A percentile compares a stretch with the other conserved stretches of the same genome.
Conservation (phyloP, 2,329 filamentous ascomycete species). For the Conoideocrella luteorostrata region DNA sequence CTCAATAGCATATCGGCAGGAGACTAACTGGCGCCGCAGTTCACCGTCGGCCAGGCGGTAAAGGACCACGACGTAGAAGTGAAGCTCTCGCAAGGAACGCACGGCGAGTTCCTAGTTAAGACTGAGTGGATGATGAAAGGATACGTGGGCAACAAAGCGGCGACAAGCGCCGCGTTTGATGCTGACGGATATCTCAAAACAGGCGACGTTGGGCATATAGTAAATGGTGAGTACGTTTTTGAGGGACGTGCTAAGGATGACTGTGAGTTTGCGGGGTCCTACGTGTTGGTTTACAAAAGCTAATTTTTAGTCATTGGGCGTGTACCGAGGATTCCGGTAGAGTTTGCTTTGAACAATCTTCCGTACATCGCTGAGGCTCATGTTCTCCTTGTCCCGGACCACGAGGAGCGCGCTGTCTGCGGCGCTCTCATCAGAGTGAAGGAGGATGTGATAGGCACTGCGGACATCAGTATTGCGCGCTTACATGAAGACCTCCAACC, state of each 20-base stretch:
- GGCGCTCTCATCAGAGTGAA: slow-evolving; percentile 14
- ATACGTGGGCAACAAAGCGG: slow-evolving; percentile 49
- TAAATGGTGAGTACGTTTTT: slow-evolving; percentile 15
- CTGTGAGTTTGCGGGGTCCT: slow-evolving; percentile 12
- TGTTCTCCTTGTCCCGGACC: slow-evolving; percentile 15
- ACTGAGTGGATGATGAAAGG: slow-evolving; percentile 14
- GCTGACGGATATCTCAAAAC: slow-evolving; percentile 88
- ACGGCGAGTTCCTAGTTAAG: slow-evolving; percentile 15
- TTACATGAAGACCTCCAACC: slow-evolving; percentile 12
- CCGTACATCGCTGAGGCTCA: slow-evolving; percentile 16
- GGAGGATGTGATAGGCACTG: neutral
- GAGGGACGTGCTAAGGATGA: slow-evolving; percentile 14
- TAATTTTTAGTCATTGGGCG: too few species aligned
- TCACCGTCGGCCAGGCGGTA: slow-evolving; percentile 9
- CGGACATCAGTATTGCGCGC: slow-evolving; percentile 5
- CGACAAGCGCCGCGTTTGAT: slow-evolving; percentile 71
- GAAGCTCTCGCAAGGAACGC: slow-evolving; percentile 13
- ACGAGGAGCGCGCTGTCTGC: slow-evolving; percentile 14
- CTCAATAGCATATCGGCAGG: too few species aligned
- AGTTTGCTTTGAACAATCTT: slow-evolving; percentile 11
- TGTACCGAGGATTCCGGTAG: slow-evolving; percentile 13
- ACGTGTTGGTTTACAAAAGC: too few species aligned
- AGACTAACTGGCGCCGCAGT: neutral
- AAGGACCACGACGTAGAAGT: too few species aligned
- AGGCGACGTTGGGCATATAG: slow-evolving; percentile 75